Evolutionary conservation across 129 eudicot species (phyloP), one percentile per base, ranked within the genome.

Genomic region (Arctium lappa): DNA sequence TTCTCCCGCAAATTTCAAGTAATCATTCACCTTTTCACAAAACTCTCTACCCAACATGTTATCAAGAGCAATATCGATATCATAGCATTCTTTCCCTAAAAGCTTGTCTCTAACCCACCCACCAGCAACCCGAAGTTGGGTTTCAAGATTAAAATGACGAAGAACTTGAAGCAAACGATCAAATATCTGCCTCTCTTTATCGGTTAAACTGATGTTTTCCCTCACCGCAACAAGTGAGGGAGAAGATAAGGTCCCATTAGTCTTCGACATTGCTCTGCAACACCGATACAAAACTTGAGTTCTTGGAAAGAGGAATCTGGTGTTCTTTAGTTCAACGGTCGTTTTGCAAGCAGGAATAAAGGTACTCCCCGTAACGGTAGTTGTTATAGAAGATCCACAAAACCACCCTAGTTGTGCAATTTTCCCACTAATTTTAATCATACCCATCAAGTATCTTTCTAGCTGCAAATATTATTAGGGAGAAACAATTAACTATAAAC

Each of bases 21-120:
- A 90, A 80, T 90, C 95, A 27, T 91, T 90, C 70, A 94, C 88
- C 77, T 94, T 94, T n/a, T 92, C 98, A 88, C 97, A 91, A 27
- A 94, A 92, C 53, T 92, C 98, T 75, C 38, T 85, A 50, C 98
- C 98, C 90, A 88, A 12, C 94, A 94, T 92, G 89, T 92, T 85
- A 81, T 94, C 98, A 3, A 94, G 90, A 2, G 98, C 98, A 69
- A 94, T 89, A 85, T 94, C 98, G 65, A 94, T 94, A 75, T 94
- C 98, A 79, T 86, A 89, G 74, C 98, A 92, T 31, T 92, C 98
- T 88, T 92, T 90, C 56, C 97, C 95, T 68, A 92, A 79, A 65
- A 94, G 91, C 95, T 92, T 94, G 79, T 91, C 97, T 62, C 98
- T 89, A n/a, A 94, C 97, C 98, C 97, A 90, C 22, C 98, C 98